A percentile compares a stretch with the other conserved stretches of the same genome.
Evolutionary conservation across 139 green algal genomes (phyloP).

Genomic region (Auxenochlorella pyrenoidosa): DNA sequence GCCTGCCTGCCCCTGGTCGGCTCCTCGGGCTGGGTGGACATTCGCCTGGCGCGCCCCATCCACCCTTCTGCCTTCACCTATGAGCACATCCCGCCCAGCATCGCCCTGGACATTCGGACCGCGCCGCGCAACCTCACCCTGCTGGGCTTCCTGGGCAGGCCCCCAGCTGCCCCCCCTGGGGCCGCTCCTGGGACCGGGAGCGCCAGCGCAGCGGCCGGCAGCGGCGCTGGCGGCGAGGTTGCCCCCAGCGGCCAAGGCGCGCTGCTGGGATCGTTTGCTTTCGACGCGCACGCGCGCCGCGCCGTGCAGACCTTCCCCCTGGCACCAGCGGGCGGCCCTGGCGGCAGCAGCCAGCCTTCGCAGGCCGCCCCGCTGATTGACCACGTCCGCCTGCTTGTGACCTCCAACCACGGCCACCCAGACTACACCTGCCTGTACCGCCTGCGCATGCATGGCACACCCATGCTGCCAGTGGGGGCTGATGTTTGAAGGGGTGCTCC

Average conservation of each 20-base stretch:
- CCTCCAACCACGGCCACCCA: conserved; percentile 43
- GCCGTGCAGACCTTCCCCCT: conserved; percentile 23
- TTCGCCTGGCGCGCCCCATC: conserved; percentile 39
- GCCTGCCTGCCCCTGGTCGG: conserved; percentile 51
- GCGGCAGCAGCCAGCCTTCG: neutral
- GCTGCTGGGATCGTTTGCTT: neutral
- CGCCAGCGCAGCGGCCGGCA: neutral
- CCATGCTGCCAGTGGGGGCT: neutral
- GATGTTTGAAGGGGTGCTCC: too few relatives aligned
- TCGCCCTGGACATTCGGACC: conserved; percentile 42
- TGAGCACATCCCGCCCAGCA: conserved; percentile 42
- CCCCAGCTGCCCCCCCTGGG: neutral
- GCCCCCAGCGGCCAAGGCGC: neutral
- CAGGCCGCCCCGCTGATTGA: conserved; percentile 2
- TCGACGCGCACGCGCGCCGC: neutral
- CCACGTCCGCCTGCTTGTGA: conserved; percentile 32
- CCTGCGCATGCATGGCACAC: conserved; percentile 47
- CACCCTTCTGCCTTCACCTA: conserved; percentile 42
- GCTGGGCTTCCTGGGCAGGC: neutral
- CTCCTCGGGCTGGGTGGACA: conserved; percentile 41
- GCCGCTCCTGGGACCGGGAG: neutral
- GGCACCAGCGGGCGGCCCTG: neutral
- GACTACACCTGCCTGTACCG: conserved; percentile 55
- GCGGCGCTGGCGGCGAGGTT: neutral
- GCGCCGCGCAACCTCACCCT: conserved; percentile 32